phyloP scores from a whole-genome alignment of 768 basidiomycete genomes.

The Hypholoma fasciculare region DNA sequence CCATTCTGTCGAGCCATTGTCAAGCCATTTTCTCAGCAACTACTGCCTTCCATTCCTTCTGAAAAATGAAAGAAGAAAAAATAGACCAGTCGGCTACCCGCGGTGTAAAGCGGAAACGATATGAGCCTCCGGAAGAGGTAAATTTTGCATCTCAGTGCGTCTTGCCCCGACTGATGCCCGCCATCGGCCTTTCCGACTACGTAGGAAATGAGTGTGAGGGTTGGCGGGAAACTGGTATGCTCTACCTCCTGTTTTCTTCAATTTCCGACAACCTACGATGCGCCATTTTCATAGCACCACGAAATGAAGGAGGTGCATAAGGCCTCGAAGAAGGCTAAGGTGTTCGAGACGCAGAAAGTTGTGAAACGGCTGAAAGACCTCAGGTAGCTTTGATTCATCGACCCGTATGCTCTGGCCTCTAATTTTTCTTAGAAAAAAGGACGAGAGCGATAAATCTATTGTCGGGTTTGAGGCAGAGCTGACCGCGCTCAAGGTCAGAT shows the following conservation, averaged over 20 bases:
- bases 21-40: too few relatives aligned
- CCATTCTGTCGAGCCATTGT: neutral
- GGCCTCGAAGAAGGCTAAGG: slow-evolving; percentile 77
- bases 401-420: slow-evolving; percentile 1
- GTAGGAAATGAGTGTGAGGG: slow-evolving; percentile 41
- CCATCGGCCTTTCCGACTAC: neutral
- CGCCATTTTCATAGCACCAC: slow-evolving; percentile 59
- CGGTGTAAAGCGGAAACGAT: slow-evolving; percentile 46
- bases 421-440: slow-evolving; percentile 35
- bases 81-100: slow-evolving; percentile 19
- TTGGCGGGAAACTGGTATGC: slow-evolving; percentile 60
- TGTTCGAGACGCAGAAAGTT: slow-evolving; percentile 79
- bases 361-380: slow-evolving; percentile 78
- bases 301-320: slow-evolving; percentile 71
- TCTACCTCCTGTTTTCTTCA: neutral
- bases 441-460: slow-evolving; percentile 37
- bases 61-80: slow-evolving; percentile 1
- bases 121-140: slow-evolving; percentile 35
- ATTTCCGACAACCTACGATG: neutral
- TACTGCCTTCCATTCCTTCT: neutral
- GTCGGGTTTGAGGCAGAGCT: slow-evolving; percentile 61
- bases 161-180: neutral
- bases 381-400: slow-evolving; percentile 40
- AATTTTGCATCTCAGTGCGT: neutral
- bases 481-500: slow-evolving; percentile 61